phyloP scores from a whole-genome alignment of 352 stramenopile species.

The Saprolegnia parasitica region DNA sequence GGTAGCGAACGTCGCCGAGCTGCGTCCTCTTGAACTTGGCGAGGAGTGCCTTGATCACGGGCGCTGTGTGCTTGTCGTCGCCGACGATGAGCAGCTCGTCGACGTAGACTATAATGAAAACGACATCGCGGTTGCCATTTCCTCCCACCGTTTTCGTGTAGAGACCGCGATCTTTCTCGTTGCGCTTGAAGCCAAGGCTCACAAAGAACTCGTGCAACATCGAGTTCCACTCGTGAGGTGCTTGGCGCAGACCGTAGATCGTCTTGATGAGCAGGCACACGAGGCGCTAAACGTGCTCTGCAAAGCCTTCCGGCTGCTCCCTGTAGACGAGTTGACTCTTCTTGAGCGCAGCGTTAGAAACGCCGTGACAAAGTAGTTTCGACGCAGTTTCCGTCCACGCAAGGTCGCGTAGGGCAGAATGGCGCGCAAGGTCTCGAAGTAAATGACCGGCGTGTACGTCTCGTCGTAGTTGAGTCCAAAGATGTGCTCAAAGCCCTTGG shows the following conservation, averaged over 20 bases:
- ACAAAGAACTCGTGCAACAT: conserved; percentile 32
- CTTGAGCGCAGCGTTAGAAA: background rate
- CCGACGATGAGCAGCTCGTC: conserved; percentile 19
- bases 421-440: conserved; percentile 29
- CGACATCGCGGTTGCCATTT: background rate
- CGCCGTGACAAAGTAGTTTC: conserved; percentile 34
- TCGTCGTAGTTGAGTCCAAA: conserved; percentile 32
- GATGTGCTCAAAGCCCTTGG: conserved; percentile 32
- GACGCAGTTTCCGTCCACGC: conserved; percentile 30
- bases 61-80: background rate
- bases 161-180: conserved; percentile 18
- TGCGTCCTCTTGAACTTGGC: conserved; percentile 12
- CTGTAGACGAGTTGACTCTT: background rate
- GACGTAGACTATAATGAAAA: conserved; percentile 23
- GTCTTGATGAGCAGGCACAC: conserved; percentile 33
- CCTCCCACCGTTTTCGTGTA: conserved; percentile 16
- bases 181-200: conserved; percentile 21
- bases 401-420: conserved; percentile 30
- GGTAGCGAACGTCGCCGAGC: conserved; percentile 9
- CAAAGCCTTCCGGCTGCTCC: background rate
- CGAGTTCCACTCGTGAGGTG: conserved; percentile 32
- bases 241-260: conserved; percentile 42
- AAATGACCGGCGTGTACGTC: conserved; percentile 34
- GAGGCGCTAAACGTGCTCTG: conserved; percentile 9
- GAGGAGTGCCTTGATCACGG: background rate